Evolutionary conservation across 179 eudicot species (phyloP), one percentile per base, ranked within the genome.

Genomic region (Spinacia oleracea): DNA sequence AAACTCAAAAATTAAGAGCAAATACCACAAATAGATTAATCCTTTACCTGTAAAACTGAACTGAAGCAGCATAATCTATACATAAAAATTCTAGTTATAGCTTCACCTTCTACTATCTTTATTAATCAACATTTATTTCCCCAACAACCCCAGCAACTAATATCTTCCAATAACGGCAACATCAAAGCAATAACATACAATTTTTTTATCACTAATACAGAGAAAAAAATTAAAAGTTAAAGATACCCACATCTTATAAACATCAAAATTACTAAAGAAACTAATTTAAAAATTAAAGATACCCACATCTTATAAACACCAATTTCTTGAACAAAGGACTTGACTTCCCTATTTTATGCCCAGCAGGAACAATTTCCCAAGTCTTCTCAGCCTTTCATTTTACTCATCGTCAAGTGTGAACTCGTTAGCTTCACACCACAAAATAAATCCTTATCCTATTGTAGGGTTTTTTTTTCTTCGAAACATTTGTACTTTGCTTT

Each of bases 51-150:
- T 60, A 88, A 81, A 69, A 81, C 86, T 69, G 86, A 79, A 79
- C 78, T 81, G 81, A 90, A 90, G 83, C 93, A 90, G 83, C 93
- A 88, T 48, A 90, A 69, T 64, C 32, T 87, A 74, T 88, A 91
- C 93, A 90, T 90, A 80, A 67, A 84, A 75, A 40, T 59, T 76
- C 67, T 74, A 84, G 73, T 74, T 81, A 80, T 82, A 76, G 35
- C 82, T 68, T 86, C 89, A 85, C 16, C 86, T 80, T 77, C 84
- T 73, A 45, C 76, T 73, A 51, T 77, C 75, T 75, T 76, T 84
- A 58, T 77, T 80, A 56, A 74, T 82, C 84, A 85, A 80, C 91
- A 84, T 87, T 85, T 72, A 86, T 83, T 71, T 82, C 64, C 63
- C 74, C 12, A 42, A 70, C 55, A 46, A 73, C 70, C 67, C 73